Conservation (phyloP, 2,329 filamentous ascomycete genomes). For the Aureobasidium subglaciale region DNA sequence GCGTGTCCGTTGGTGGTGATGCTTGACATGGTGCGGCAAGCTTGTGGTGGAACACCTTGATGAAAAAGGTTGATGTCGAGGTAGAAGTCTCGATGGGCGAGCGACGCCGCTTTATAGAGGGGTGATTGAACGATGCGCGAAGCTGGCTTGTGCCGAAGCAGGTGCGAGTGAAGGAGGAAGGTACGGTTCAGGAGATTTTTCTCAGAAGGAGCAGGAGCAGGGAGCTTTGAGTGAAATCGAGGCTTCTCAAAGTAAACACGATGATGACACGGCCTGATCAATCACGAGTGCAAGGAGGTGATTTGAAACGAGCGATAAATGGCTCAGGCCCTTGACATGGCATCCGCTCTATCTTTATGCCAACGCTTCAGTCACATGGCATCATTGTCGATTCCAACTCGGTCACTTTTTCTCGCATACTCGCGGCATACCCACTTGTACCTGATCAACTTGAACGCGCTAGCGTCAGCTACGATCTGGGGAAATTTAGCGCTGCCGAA, state of each 20-base stretch:
- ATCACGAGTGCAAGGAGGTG: background rate
- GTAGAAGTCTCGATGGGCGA: background rate
- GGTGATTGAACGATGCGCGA: background rate
- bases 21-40: slow-evolving; percentile 6
- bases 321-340: slow-evolving; percentile 8
- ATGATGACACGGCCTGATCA: background rate
- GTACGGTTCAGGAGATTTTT: slow-evolving; percentile 2
- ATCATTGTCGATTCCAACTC: slow-evolving; percentile 5
- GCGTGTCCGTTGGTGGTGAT: background rate
- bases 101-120: background rate
- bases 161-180: background rate
- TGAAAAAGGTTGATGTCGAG: slow-evolving; percentile 7
- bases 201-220: background rate
- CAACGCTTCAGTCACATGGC: slow-evolving; percentile 14
- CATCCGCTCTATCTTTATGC: slow-evolving; percentile 5
- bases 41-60: slow-evolving; percentile 2
- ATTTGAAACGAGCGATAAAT: slow-evolving; percentile 9
- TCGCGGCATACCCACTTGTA: slow-evolving; percentile 13
- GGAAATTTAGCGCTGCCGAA: slow-evolving; percentile 14
- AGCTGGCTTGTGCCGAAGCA: background rate
- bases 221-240: background rate
- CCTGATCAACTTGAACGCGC: slow-evolving; percentile 2
- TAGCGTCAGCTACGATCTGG: slow-evolving; percentile 11
- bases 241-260: slow-evolving; percentile 1
- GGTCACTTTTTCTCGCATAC: slow-evolving; percentile 9